phyloP scores from a whole-genome alignment of 1,139 yeast genomes.

The Hemisphaericaspora subhashii region DNA sequence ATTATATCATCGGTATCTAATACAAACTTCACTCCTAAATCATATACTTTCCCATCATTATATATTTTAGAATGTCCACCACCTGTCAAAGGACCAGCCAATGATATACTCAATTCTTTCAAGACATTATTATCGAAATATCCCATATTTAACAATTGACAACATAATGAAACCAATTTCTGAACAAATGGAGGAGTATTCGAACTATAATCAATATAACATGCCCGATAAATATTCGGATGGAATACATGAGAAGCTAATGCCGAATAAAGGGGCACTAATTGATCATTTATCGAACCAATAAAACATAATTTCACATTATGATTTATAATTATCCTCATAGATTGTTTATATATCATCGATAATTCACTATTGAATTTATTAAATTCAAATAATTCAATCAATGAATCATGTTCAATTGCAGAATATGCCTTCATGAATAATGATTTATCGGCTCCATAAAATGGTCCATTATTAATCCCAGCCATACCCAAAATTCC shows the following conservation, averaged over 20 bases:
- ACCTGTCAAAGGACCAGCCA: conserved; percentile 91
- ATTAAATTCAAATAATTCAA: conserved; percentile 86
- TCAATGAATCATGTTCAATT: conserved; percentile 81
- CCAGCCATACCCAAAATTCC: conserved; percentile 95
- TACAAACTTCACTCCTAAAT: conserved; percentile 70
- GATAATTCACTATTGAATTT: conserved; percentile 73
- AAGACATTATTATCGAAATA: conserved; percentile 73
- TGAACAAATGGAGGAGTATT: conserved; percentile 49
- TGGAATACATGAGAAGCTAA: conserved; percentile 80
- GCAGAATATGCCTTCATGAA: conserved; percentile 87
- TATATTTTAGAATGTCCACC: conserved; percentile 93
- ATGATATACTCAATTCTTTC: conserved; percentile 75
- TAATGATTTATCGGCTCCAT: conserved; percentile 80
- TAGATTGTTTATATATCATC: conserved; percentile 64
- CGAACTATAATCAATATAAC: conserved; percentile 73
- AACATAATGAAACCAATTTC: conserved; percentile 46
- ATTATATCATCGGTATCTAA: conserved; percentile 72
- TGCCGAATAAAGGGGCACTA: conserved; percentile 90
- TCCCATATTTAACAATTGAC: conserved; percentile 62
- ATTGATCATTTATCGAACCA: conserved; percentile 88
- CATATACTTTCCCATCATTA: conserved; percentile 83
- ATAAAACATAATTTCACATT: conserved; percentile 79
- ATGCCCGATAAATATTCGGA: conserved; percentile 87
- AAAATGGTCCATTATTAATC: conserved; percentile 88
- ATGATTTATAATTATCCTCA: conserved; percentile 61